Conservation (phyloP, 768 basidiomycete species). For the Naganishia onofrii region DNA sequence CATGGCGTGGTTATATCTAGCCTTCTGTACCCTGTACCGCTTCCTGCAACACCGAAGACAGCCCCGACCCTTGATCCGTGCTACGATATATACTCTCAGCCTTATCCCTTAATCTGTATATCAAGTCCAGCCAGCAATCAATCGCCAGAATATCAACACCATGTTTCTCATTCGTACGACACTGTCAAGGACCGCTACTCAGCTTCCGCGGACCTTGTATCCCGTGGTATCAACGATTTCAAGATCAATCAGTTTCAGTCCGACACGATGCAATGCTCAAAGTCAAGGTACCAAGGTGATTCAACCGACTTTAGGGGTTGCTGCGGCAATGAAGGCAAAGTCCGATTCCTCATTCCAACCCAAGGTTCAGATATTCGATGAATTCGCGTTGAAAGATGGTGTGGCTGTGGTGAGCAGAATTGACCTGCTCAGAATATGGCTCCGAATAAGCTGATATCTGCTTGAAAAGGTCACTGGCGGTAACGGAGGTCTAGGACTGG, state of each 20-base stretch:
- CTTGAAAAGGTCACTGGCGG: slow-evolving; percentile 55
- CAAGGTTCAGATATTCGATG: slow-evolving; percentile 38
- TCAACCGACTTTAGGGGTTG: slow-evolving; percentile 21
- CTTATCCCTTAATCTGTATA: not conserved
- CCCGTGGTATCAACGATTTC: not conserved
- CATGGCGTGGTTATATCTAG: no score
- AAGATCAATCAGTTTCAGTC: not conserved
- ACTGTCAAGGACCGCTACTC: not conserved
- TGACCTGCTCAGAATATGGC: not conserved
- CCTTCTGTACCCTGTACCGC: no score
- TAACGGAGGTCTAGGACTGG: slow-evolving; percentile 72
- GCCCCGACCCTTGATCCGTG: no score
- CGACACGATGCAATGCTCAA: slow-evolving; percentile 6
- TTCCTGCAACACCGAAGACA: not conserved
- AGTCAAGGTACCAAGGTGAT: slow-evolving; percentile 13
- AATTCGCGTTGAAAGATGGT: slow-evolving; percentile 49
- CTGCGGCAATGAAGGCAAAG: slow-evolving; percentile 22
- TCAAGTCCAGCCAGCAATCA: not conserved
- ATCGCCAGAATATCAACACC: not conserved
- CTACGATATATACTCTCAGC: not conserved
- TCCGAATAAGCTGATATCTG: not conserved
- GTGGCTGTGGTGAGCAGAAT: slow-evolving; percentile 56
- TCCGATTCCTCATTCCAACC: slow-evolving; percentile 15
- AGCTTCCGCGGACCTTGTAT: not conserved
- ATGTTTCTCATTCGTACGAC: not conserved